phyloP scores from a whole-genome alignment of 208 protist species.

The Wallacemonas sp. region DNA sequence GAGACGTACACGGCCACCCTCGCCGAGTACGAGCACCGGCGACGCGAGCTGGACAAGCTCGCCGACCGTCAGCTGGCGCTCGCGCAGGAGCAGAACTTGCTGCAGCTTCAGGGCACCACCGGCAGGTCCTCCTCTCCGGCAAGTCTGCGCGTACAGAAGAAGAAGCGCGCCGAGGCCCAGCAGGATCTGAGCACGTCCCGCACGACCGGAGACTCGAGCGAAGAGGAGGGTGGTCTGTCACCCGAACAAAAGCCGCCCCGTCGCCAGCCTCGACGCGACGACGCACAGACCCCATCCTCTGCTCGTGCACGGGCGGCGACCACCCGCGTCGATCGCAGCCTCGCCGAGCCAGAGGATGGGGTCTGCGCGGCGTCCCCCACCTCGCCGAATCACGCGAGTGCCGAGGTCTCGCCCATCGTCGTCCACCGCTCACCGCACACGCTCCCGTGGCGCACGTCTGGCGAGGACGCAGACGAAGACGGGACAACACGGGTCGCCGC shows the following conservation, averaged over 20 bases:
- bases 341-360: background rate
- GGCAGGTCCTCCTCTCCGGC: no score
- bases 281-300: no score
- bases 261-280: background rate
- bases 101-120: slow-evolving; percentile 13
- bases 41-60: slow-evolving; percentile 17
- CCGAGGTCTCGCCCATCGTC: slow-evolving; percentile 1
- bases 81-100: slow-evolving; percentile 21
- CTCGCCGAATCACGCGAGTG: background rate
- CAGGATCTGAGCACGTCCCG: background rate
- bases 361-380: background rate
- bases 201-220: background rate
- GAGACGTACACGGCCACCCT: slow-evolving; percentile 15
- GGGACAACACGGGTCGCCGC: no score
- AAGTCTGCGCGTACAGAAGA: no score
- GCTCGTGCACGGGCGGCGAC: no score
- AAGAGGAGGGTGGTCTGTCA: slow-evolving; percentile 10
- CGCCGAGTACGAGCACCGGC: slow-evolving; percentile 7
- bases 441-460: background rate
- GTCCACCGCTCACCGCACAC: background rate
- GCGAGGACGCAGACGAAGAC: background rate
- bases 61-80: slow-evolving; percentile 24
- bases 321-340: no score
- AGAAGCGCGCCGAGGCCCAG: no score
- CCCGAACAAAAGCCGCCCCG: background rate